These are phyloP conservation scores for Chloranthus sessilifolius DNA, from an alignment of 164 flowering plant species.

Conservation along the genomic window DNA sequence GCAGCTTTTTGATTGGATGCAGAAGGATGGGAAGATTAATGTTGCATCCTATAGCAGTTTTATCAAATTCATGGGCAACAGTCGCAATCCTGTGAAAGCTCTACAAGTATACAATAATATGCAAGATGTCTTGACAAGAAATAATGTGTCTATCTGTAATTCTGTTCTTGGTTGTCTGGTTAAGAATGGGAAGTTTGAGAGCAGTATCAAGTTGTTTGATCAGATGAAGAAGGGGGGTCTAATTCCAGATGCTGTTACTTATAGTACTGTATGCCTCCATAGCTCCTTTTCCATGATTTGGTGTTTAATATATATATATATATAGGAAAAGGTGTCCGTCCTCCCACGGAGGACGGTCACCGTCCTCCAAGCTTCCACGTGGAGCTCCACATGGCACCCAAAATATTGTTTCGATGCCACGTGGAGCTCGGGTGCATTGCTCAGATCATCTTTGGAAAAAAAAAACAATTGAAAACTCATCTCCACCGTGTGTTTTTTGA, in stretches of 20 bases:
- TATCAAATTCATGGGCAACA: constrained; percentile 66
- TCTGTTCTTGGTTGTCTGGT: constrained; percentile 69
- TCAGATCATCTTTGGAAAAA: too few species aligned
- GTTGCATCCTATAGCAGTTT: constrained; percentile 74
- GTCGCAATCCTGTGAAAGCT: constrained; percentile 44
- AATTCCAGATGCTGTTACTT: constrained; percentile 66
- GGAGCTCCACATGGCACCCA: too few species aligned
- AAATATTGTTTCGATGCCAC: too few species aligned
- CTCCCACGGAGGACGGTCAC: too few species aligned
- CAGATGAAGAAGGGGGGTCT: constrained; percentile 84
- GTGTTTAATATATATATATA: not conserved
- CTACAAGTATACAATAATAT: constrained; percentile 64
- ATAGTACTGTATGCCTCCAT: constrained; percentile 62
- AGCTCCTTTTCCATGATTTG: constrained; percentile 1
- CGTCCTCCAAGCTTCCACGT: too few species aligned
- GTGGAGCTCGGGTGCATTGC: too few species aligned
- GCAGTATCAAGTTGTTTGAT: constrained; percentile 55
- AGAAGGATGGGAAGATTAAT: constrained; percentile 52
- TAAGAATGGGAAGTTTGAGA: constrained; percentile 60
- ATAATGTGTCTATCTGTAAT: constrained; percentile 63
- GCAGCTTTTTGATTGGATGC: constrained; percentile 94
- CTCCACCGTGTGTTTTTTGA: too few species aligned
- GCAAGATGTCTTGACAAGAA: constrained; percentile 46
- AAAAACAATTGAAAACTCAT: too few species aligned
- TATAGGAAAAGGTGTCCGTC: not conserved